Evolutionary conservation across 164 flowering plant species (phyloP).

Genomic region (Nymphaea colorata): DNA sequence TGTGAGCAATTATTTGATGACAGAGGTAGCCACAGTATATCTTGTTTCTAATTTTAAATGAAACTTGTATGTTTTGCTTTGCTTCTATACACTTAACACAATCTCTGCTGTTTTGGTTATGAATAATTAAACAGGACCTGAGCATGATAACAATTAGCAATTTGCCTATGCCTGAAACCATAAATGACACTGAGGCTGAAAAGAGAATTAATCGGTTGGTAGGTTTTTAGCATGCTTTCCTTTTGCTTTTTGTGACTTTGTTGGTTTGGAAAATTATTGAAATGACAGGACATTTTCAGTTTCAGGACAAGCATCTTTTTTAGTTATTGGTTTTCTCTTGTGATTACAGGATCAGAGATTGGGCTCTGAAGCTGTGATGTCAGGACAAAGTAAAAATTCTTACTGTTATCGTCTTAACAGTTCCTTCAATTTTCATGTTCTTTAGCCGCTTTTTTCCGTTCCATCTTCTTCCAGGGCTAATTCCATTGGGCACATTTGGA

Average conservation of each 20-base stretch:
- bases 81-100: background rate
- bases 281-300: background rate
- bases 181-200: slow-evolving; percentile 67
- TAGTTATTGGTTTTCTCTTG: background rate
- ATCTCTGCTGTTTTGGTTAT: slow-evolving; percentile 2
- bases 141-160: slow-evolving; percentile 22
- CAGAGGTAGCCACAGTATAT: slow-evolving; percentile 44
- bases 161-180: slow-evolving; percentile 58
- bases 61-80: background rate
- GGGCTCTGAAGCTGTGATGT: background rate
- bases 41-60: background rate
- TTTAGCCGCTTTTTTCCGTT: background rate
- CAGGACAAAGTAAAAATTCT: background rate
- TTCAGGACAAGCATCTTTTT: background rate
- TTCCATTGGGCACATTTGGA: background rate
- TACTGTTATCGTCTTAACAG: too few relatives aligned
- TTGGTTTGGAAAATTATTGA: too few relatives aligned
- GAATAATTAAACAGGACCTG: slow-evolving; percentile 41
- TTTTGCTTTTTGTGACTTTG: background rate
- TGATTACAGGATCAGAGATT: background rate
- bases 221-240: too few relatives aligned
- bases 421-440: too few relatives aligned
- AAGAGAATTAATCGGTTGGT: slow-evolving; percentile 36
- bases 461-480: background rate
- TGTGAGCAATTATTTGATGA: slow-evolving; percentile 69